Percentiles rank a stretch among this genome's conserved stretches.
Evolutionary conservation across 2,329 filamentous ascomycete species (phyloP).

Genomic region (Trichoderma simmonsii): DNA sequence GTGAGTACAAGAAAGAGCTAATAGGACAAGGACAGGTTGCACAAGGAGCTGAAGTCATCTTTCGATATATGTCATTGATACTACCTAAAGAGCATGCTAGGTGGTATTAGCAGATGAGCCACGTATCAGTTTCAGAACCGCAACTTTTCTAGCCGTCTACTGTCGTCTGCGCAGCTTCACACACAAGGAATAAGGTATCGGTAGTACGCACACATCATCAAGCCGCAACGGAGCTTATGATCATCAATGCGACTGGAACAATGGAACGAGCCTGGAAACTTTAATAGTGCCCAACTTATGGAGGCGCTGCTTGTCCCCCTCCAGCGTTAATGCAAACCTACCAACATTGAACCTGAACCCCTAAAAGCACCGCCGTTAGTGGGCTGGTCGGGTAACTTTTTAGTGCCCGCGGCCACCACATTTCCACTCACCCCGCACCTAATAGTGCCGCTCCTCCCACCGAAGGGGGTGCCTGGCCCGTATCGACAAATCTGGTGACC

Average conservation of each 20-base stretch:
- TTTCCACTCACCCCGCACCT: constrained; percentile 14
- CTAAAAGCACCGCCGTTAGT: neutral
- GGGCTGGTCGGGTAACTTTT: constrained; percentile 1
- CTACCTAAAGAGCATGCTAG: neutral
- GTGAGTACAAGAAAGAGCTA: neutral
- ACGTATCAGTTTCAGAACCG: neutral
- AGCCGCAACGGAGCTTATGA: neutral
- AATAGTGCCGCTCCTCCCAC: neutral
- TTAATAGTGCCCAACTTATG: neutral
- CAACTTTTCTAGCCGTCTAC: neutral
- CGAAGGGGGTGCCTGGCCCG: constrained; percentile 2
- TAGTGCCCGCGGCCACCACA: constrained; percentile 15
- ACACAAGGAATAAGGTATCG: neutral
- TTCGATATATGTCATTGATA: neutral
- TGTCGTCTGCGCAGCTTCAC: neutral
- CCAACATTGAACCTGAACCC: neutral
- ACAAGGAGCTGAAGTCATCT: neutral
- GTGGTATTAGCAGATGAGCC: neutral
- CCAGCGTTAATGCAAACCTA: neutral
- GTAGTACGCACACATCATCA: neutral
- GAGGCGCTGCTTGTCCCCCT: neutral
- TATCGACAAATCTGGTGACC: constrained; percentile 7
- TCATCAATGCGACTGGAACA: neutral
- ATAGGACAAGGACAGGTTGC: neutral
- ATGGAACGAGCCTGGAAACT: neutral